Evolutionary conservation across 169 alveolate species (phyloP), one percentile per base, ranked within the genome.

Genomic region (Cryptosporidium baileyi): DNA sequence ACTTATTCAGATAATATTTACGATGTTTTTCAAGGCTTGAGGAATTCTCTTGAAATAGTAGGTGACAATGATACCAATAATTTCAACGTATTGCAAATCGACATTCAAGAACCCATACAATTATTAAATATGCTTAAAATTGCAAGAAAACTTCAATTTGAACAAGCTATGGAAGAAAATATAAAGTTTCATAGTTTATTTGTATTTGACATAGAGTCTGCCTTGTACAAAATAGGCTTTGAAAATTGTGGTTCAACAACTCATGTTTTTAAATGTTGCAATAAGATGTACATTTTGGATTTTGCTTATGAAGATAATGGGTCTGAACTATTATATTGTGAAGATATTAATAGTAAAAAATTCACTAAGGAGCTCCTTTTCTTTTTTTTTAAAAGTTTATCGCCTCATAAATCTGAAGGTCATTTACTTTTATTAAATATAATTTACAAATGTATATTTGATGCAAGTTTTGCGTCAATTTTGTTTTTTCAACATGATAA

Each of bases 101-200:
- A 74, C 7, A 41, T 36, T 22, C 28, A 57, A 26, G 85, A 74
- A 3, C 74, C 85, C 11, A 26, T 74, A 8, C 85, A 74, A 15
- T 22, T 57, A n/a, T 59, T 74, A 13, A 74, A 74, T 38, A 34
- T 74, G 57, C 17, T 74, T 6, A 74, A 52, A 9, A 43, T 74
- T 54, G 85, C 85, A 38, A 74, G 74, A 26, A 74, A 28, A 59
- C 65, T 74, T 74, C 85, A 74, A 54, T n/a, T 22, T 30, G 85
- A 74, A 74, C 49, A 36, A 15, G 7, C 8, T 32, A 15, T 2
- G 13, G 63, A 22, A 57, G 63, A 0, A 57, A 74, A 54, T 32
- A 30, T 24, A 11, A 13, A 19, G 28, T 57, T 36, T 51, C 85
- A 74, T 17, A 34, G 57, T 52, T 57, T 74, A 32, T 57, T 74